Base-by-base conservation (phyloP, 768 basidiomycete genomes). In the Tulasnella sp. region DNA sequence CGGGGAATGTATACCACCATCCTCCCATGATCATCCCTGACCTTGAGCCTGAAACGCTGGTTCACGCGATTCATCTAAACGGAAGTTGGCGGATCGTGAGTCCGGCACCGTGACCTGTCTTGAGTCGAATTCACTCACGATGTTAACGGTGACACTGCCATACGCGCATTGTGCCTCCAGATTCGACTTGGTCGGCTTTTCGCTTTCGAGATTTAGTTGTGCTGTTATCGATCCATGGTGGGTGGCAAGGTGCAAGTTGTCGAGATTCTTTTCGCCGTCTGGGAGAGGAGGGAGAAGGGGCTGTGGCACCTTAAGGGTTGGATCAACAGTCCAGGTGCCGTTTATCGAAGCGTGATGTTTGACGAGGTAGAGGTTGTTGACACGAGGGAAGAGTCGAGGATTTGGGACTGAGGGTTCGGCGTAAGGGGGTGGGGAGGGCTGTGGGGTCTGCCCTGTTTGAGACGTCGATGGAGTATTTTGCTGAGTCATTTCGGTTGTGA, bases 31-130 rank as follows among this genome's bases (percentile, higher is more conserved):
- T 77, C 72, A 26, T 79, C 46, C 13, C 37, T 13, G 32, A 67
- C 67, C 37, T 75, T 79, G 73, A 80, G 73, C 3, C 70, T 39
- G 73, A 80, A 78, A 26, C 73, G 39, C 26, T 74, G 73, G 73
- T 74, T 74, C 18, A 48, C 51, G 39, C 73, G 73, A 48, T 44
- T 48, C 46, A 55, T 48, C 73, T 74, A 44, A 48, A 26, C 2
- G n/a, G 13, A 15, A 51, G 20, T n/a, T n/a, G 6, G 39, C 3
- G 13, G 71, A 26, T 39, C 46, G 51, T 48, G 26, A 48, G 35
- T 11, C 18, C 32, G 73, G 46, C 44, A n/a, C 18, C 5, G 32
- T 13, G 0, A 26, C 11, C 73, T 9, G 6, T 16, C 29, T 15
- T 40, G 6, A 35, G 23, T 26, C 10, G 18, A 26, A 55, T 26